phyloP scores from a whole-genome alignment of 2,329 filamentous ascomycete species.

The Exophiala sideris region DNA sequence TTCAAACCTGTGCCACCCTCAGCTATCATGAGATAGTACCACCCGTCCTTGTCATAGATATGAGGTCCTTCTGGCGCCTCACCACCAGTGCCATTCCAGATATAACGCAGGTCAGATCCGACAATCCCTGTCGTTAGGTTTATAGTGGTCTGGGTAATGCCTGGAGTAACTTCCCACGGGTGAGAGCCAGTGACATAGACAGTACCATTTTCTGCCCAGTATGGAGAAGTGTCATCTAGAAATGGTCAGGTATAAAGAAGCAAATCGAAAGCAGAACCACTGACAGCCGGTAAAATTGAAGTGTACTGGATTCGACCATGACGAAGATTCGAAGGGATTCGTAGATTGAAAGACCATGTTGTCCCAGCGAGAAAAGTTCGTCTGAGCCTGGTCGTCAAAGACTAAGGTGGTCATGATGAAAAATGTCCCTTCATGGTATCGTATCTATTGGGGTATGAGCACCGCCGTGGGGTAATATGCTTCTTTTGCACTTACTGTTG shows the following conservation, averaged over 20 bases:
- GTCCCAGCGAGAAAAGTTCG: background rate
- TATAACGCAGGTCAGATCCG: constrained; percentile 11
- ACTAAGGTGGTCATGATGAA: constrained; percentile 40
- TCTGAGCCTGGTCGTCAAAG: constrained; percentile 22
- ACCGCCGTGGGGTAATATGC: too few species aligned
- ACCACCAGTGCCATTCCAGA: constrained; percentile 51
- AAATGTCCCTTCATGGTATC: constrained; percentile 40
- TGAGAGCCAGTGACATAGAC: constrained; percentile 45
- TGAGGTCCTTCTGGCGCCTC: constrained; percentile 34
- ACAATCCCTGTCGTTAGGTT: constrained; percentile 31
- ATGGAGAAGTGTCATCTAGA: constrained; percentile 50
- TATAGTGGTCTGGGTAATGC: constrained; percentile 16
- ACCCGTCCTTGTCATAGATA: constrained; percentile 32
- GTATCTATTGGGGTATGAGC: constrained; percentile 22
- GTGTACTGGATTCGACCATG: constrained; percentile 50
- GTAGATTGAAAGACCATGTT: constrained; percentile 45
- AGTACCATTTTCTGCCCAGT: constrained; percentile 57
- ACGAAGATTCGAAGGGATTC: constrained; percentile 40
- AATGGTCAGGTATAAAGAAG: too few species aligned
- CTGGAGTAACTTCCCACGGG: constrained; percentile 24
- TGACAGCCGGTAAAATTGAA: constrained; percentile 48
- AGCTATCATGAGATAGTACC: constrained; percentile 33
- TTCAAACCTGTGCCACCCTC: constrained; percentile 30
- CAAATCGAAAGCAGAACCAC: too few species aligned
- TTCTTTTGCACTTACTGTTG: background rate